These are phyloP conservation scores for Fimicolochytrium jonesii DNA, from an alignment of 192 early-diverging fungal genomes.

Conservation along the genomic window DNA sequence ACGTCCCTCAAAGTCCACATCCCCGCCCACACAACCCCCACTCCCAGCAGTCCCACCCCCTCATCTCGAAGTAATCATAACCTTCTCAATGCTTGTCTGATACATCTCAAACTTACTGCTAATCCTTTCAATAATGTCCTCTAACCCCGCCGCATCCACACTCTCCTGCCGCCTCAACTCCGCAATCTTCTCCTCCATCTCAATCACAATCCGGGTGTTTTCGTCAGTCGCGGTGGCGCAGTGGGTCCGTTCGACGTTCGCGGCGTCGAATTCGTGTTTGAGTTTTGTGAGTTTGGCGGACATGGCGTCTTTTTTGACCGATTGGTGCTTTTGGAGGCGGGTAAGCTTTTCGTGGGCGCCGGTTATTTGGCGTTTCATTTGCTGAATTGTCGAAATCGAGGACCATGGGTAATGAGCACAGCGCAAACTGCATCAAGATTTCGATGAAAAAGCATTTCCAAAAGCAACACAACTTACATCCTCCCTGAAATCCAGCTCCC, in stretches of 20 bases:
- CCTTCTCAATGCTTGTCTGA: slow-evolving; percentile 18
- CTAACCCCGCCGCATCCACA: slow-evolving; percentile 21
- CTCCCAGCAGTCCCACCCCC: neutral
- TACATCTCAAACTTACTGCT: neutral
- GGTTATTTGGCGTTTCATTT: slow-evolving; percentile 39
- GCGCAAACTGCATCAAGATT: too few species aligned
- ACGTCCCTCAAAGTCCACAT: too few species aligned
- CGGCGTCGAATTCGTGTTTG: slow-evolving; percentile 29
- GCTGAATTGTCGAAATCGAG: too few species aligned
- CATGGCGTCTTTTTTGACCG: slow-evolving; percentile 32
- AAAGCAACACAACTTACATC: slow-evolving; percentile 33
- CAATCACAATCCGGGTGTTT: slow-evolving; percentile 23
- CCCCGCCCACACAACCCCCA: too few species aligned
- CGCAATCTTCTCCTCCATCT: slow-evolving; percentile 30
- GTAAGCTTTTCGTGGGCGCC: slow-evolving; percentile 43
- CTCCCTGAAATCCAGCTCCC: slow-evolving; percentile 35
- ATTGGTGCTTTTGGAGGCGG: slow-evolving; percentile 43
- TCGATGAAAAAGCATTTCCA: too few species aligned
- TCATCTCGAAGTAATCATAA: slow-evolving; percentile 4
- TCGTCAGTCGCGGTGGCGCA: slow-evolving; percentile 32
- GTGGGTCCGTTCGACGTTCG: slow-evolving; percentile 15
- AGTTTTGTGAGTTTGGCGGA: slow-evolving; percentile 31
- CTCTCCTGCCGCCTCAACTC: slow-evolving; percentile 16
- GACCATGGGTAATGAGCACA: too few species aligned
- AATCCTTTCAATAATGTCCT: slow-evolving; percentile 16